Evolutionary conservation across 805 yeast species (phyloP), one percentile per base, ranked within the genome.

Genomic region (Kurtzmaniella fragi): DNA sequence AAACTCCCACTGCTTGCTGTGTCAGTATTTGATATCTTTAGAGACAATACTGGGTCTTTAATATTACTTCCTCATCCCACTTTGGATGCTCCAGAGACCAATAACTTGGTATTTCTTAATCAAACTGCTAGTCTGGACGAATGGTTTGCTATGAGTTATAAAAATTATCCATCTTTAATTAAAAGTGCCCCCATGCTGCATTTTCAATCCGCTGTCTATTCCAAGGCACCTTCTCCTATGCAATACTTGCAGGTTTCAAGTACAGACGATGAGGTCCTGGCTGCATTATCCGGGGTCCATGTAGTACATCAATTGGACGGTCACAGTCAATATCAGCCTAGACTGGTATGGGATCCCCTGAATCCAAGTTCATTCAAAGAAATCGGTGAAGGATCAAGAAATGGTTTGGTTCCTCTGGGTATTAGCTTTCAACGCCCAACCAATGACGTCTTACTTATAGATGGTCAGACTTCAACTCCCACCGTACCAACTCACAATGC

Each of bases 91-190:
- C 40, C 44, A 7, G 40, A 49, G 17, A 56, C 56, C 17, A 43
- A 50, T 32, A 62, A 66, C 35, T 47, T 65, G 28, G 79, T 82
- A 2, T 82, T 91, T 9, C 80, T 80, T 48, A 69, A 91, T 28
- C 86, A 79, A 42, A 71, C 80, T 25, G 78, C 89, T 0, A 67
- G 65, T 25, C 81, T 83, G 3, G 71, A 83, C 1, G 68, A 67
- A 46, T 90, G 96, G 95, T 86, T 76, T 65, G 96, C 96, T 3
- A 71, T 91, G 76, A 84, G 95, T 16, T 84, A 80, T 48, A 56
- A 62, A 17, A 73, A 80, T 48, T 91, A 82, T 55, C 96, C 96
- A 0, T 80, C 95, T 0, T 61, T 91, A 35, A 88, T 91, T 7
- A 77, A 78, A 40, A 76, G 87, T 6, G 93, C 96, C 0, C 91